Evolutionary conservation across 106 monocot genomes (phyloP), one percentile per base, ranked within the genome.

Genomic region (Agapanthus africanus): DNA sequence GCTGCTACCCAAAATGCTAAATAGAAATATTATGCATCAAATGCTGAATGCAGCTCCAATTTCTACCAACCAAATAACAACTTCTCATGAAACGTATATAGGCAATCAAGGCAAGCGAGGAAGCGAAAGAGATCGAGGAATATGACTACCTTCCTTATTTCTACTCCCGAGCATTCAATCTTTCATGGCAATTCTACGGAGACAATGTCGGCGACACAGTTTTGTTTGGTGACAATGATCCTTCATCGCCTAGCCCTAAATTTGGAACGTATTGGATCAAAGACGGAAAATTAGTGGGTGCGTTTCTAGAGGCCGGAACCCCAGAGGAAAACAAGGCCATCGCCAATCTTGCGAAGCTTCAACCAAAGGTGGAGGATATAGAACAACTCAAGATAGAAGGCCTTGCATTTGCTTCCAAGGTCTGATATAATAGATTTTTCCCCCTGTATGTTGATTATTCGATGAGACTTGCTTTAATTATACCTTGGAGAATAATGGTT

Each of bases 131-230:
- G 2, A 35, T 91, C 0, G 83, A 85, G 23, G 90, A 87, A 56
- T 94, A 94, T 34, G 87, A 90, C 67, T 94, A 94, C 65, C 90
- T 94, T n/a, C 94, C 94, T 7, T 90, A 71, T 67, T 94, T 94
- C 83, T 94, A 94, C 63, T 94, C 94, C 0, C 94, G 90, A 7
- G 67, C 90, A 3, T 94, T 94, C 30, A 77, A 90, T 72, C 77
- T 94, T 8, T 85, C 94, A 26, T 94, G 94, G 94, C 94, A 94
- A 64, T 94, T 94, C 77, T 90, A 94, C 40, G 94, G 94, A 8
- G 90, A 94, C 77, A 94, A 90, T 52, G 83, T 76, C 11, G 94
- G 94, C 1, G 94, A 87, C 7, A 80, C 84, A 1, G 80, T 94
- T 62, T 67, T 94, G 19, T 94, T 94, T 60, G 94, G 94, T 4